Base-by-base conservation (phyloP, 371 early-diverging fungal species). In the Mortierella sp. region DNA sequence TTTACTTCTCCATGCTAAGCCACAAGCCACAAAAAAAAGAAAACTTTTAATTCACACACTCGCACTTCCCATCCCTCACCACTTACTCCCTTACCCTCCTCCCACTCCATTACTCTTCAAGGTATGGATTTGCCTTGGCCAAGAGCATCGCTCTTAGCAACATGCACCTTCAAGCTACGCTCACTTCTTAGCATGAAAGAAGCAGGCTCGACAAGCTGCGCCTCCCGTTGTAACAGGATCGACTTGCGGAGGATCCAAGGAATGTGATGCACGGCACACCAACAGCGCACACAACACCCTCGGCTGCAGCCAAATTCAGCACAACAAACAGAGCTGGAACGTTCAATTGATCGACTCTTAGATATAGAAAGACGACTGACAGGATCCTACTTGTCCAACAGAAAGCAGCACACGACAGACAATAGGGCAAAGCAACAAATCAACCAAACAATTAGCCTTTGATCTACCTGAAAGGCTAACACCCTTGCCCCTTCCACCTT, bases 21-120 rank as follows among this genome's bases (percentile, higher is more conserved):
- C 67, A 67, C 67, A 67, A 40, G 37, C 67, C 37, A 8, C 67
- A 67, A 40, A 67, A 61, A 64, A 67, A 67, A 67, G 67, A 67
- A 67, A 67, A 67, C 67, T 67, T 67, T 67, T 67, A 40, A 67
- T 37, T 37, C 67, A 37, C 40, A 67, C 37, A 34, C 31, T 34
- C 37, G 5, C 34, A 21, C 37, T 43, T 73, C 73, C 24, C 37
- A 37, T 37, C 37, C 50, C 43, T 13, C 16, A 50, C 53, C 19
- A 34, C 34, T 44, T 28, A 75, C 50, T 53, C 54, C 50, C 21
- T 26, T 54, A 14, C 31, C 77, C 46, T 70, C 31, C 28, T 67
- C 75, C 46, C 53, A 55, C 46, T 40, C 76, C 70, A 43, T 34
- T 46, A 70, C 57, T 28, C 72, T 51, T 77, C 77, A 77, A 77